Evolutionary conservation across 2,329 filamentous ascomycete genomes (phyloP), one percentile per base, ranked within the genome.

Genomic region (Hawksworthiomyces lignivorus): DNA sequence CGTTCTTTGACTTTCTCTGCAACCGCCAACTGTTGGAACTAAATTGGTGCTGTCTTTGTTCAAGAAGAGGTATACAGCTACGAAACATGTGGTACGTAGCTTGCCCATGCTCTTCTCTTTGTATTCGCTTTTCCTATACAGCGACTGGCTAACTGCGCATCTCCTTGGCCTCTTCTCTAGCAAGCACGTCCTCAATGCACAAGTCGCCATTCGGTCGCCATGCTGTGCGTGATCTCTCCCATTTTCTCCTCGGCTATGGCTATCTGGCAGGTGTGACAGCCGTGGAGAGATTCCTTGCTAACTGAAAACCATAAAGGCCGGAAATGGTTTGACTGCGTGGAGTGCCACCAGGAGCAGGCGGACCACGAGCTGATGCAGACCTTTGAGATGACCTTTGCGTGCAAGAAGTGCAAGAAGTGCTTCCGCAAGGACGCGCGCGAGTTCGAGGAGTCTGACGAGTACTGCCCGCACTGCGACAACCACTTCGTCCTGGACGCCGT

Each of bases 311-410:
- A 11, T 1, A 11, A 55, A 90, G 87, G 87, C 71, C 77, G 80
- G 47, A 96, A 95, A 72, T 98, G 94, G 94, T 98, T 96, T 68
- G 92, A 98, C 70, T 98, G 92, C 66, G 85, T 87, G 50, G 84
- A 96, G 62, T 98, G 92, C 68, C 92, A 98, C 67, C 68, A 69
- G 41, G 92, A 98, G 62, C 71, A 78, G 48, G 84, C 94, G 63
- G 65, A 70, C 47, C 92, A 97, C 62, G 66, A 75, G 28, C 79
- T 98, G 18, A 66, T 77, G 41, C 84, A 94, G 65, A 73, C 72
- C 50, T 73, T 82, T 54, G 92, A 98, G 58, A 94, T 98, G 87
- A 77, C 72, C 28, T 97, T 98, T 58, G 87, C 87, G 39, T 98
- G 92, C 77, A 98, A 98, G 57, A 98, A 98, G 70, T 98, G 92